phyloP scores from a whole-genome alignment of 2,329 filamentous ascomycete species.

The Sphaerostilbella broomeana region DNA sequence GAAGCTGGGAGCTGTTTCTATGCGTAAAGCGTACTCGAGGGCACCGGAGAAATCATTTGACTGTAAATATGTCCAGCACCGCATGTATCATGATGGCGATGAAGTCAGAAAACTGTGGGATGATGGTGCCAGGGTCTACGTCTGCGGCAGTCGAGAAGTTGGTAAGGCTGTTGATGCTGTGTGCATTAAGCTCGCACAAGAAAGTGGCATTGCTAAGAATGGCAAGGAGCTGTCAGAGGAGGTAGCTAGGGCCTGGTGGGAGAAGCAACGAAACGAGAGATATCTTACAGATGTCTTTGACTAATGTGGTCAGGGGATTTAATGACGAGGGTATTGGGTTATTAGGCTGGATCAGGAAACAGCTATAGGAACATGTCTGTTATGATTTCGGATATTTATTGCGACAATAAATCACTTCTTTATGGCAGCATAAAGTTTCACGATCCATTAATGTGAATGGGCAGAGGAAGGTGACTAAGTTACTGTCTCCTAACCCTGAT shows the following conservation, averaged over 20 bases:
- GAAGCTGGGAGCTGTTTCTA: slow-evolving; percentile 49
- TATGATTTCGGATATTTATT: no score
- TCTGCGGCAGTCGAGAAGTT: slow-evolving; percentile 55
- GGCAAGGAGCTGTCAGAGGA: slow-evolving; percentile 31
- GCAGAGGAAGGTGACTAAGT: no score
- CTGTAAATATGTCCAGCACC: slow-evolving; percentile 42
- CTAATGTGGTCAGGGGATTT: no score
- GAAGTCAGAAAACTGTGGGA: slow-evolving; percentile 35
- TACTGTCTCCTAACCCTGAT: no score
- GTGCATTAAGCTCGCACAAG: slow-evolving; percentile 29
- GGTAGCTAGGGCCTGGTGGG: slow-evolving; percentile 41
- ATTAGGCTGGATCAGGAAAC: no score
- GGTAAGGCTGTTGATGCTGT: slow-evolving; percentile 41
- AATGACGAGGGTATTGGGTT: no score
- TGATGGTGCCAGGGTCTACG: slow-evolving; percentile 49
- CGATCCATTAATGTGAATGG: no score
- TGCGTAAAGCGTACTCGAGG: slow-evolving; percentile 53
- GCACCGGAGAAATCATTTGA: slow-evolving; percentile 37
- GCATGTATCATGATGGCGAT: slow-evolving; percentile 30
- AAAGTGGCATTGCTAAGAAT: slow-evolving; percentile 24
- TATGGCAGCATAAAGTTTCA: no score
- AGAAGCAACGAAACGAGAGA: slow-evolving; percentile 45
- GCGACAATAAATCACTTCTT: no score
- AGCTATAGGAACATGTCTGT: no score
- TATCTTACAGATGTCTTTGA: slow-evolving; percentile 58